phyloP scores from a whole-genome alignment of 192 early-diverging fungal genomes.

The Geranomyces variabilis region DNA sequence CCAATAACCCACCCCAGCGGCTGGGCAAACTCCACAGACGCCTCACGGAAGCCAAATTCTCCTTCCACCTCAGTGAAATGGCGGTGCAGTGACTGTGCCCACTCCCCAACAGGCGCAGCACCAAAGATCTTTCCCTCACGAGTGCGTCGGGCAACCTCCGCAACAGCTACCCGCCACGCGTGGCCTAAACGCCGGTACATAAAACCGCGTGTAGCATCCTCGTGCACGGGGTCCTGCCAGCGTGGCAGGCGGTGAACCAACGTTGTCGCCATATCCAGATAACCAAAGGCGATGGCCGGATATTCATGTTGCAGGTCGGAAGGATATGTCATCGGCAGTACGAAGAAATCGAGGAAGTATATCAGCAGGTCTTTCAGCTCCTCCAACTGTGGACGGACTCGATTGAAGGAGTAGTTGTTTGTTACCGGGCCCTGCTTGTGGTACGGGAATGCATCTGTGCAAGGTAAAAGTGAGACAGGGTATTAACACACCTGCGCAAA shows the following conservation, averaged over 20 bases:
- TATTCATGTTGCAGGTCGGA: conserved; percentile 79
- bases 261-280: conserved; percentile 75
- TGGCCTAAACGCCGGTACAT: conserved; percentile 73
- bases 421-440: conserved; percentile 76
- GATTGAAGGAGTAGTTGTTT: conserved; percentile 83
- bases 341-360: conserved; percentile 56
- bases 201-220: conserved; percentile 61
- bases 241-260: conserved; percentile 76
- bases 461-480: neutral
- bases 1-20: conserved; percentile 78
- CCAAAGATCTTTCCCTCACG: conserved; percentile 81
- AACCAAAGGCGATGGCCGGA: conserved; percentile 75
- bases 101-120: conserved; percentile 75
- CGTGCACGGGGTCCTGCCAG: conserved; percentile 76
- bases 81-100: conserved; percentile 76
- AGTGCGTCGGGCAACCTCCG: conserved; percentile 70
- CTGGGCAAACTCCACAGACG: conserved; percentile 61
- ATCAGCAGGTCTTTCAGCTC: conserved; percentile 65
- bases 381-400: conserved; percentile 74
- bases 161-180: conserved; percentile 77
- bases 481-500: no score
- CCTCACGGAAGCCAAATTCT: conserved; percentile 56
- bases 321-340: conserved; percentile 61
- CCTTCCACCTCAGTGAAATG: conserved; percentile 64
- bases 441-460: conserved; percentile 83